phyloP scores from a whole-genome alignment of 1,284 basidiomycete genomes.

The Kalmanozyma brasiliensis region DNA sequence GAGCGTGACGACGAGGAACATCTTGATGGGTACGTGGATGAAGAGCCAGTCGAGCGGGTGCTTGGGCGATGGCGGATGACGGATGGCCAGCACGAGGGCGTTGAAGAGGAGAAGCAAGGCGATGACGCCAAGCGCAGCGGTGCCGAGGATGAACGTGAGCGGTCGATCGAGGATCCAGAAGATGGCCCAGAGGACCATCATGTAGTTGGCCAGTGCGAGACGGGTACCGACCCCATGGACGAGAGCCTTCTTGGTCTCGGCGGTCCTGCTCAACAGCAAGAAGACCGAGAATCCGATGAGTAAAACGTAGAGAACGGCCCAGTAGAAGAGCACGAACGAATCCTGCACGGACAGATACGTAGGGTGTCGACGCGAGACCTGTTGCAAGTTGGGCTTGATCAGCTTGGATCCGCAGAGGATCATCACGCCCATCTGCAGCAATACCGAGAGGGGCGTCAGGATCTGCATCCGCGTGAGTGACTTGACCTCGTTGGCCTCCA shows the following conservation, averaged over 20 bases:
- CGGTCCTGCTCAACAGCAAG: conserved; percentile 77
- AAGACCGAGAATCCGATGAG: conserved; percentile 84
- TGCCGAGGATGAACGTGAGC: conserved; percentile 50
- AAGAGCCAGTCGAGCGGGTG: conserved; percentile 71
- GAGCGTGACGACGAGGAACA: conserved; percentile 71
- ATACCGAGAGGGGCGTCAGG: conserved; percentile 47
- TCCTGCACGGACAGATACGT: conserved; percentile 79
- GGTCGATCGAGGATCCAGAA: conserved; percentile 74
- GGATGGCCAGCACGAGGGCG: conserved; percentile 47
- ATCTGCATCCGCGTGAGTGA: conserved; percentile 49
- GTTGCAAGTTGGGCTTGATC: conserved; percentile 46
- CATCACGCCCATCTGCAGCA: conserved; percentile 51
- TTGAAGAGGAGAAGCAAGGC: conserved; percentile 56
- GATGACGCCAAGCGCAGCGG: conserved; percentile 45
- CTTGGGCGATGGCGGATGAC: conserved; percentile 64
- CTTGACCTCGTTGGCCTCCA: conserved; percentile 46
- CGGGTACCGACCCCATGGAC: conserved; percentile 78
- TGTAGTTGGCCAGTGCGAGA: conserved; percentile 81
- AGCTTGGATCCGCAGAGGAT: conserved; percentile 48
- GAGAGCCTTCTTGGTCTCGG: conserved; percentile 76
- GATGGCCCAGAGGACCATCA: conserved; percentile 84
- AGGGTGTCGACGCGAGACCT: conserved; percentile 70
- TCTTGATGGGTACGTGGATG: conserved; percentile 71
- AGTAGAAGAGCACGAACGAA: conserved; percentile 76
- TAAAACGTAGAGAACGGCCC: conserved; percentile 70